These are phyloP conservation scores for Ophidiomyces ophidiicola DNA, from an alignment of 2,329 filamentous ascomycete species.

Conservation along the genomic window DNA sequence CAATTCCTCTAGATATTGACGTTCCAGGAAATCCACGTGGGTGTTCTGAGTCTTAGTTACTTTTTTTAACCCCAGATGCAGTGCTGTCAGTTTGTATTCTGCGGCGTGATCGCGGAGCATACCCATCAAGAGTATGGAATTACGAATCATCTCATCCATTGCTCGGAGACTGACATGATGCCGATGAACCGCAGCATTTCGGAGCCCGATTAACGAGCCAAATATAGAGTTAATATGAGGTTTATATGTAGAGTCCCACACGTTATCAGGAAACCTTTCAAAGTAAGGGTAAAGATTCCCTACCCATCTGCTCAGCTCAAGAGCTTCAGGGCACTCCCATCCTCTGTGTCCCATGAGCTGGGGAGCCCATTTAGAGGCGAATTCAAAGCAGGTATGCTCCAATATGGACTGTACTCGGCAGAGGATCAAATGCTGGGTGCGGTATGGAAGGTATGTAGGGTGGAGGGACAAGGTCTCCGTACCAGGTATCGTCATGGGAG, in stretches of 20 bases:
- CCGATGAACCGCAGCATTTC: constrained; percentile 27
- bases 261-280: constrained; percentile 18
- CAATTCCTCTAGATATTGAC: constrained; percentile 1
- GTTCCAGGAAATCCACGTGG: constrained; percentile 8
- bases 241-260: constrained; percentile 15
- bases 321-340: constrained; percentile 27
- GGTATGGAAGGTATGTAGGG: constrained; percentile 26
- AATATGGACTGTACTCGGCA: constrained; percentile 26
- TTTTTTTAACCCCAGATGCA: constrained; percentile 21
- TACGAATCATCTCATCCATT: constrained; percentile 21
- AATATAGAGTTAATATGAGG: constrained; percentile 18
- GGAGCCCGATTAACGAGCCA: constrained; percentile 19
- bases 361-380: constrained; percentile 26
- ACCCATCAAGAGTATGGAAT: constrained; percentile 21
- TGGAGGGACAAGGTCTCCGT: constrained; percentile 16
- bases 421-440: constrained; percentile 29
- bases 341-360: constrained; percentile 19
- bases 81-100: constrained; percentile 11
- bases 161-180: constrained; percentile 20
- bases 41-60: constrained; percentile 15
- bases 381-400: constrained; percentile 33
- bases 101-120: constrained; percentile 21
- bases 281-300: constrained; percentile 18
- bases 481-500: not conserved
- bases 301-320: constrained; percentile 30